A percentile compares a stretch with the other conserved stretches of the same genome.
These are phyloP conservation scores for Aspergillus bridgeri DNA, from an alignment of 495 filamentous ascomycete genomes.

Conservation along the genomic window DNA sequence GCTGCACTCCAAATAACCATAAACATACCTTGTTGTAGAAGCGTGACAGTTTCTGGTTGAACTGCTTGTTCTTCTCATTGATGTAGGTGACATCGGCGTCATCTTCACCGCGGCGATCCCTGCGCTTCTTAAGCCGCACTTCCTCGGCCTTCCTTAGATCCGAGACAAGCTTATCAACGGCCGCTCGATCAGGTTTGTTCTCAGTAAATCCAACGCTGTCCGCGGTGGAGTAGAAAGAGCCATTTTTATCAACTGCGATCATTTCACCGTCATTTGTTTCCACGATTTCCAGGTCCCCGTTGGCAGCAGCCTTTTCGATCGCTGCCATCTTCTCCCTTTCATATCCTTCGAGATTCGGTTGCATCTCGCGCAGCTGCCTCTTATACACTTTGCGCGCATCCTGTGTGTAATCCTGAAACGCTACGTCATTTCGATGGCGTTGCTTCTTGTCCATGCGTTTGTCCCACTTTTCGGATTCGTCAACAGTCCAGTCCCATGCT, in stretches of 20 bases:
- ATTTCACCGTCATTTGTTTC: conserved; percentile 93
- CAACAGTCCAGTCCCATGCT: conserved; percentile 97
- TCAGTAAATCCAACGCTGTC: conserved; percentile 77
- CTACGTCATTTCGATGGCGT: conserved; percentile 74
- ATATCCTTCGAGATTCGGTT: conserved; percentile 72
- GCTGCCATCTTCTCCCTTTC: conserved; percentile 79
- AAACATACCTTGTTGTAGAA: conserved; percentile 88
- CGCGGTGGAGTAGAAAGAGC: conserved; percentile 82
- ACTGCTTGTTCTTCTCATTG: conserved; percentile 99
- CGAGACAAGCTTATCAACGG: conserved; percentile 83
- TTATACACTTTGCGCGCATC: conserved; percentile 92
- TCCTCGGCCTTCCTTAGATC: conserved; percentile 90
- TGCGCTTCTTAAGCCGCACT: conserved; percentile 74
- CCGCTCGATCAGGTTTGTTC: conserved; percentile 83
- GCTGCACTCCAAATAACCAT: background rate
- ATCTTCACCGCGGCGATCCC: conserved; percentile 69
- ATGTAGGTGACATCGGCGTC: conserved; percentile 95
- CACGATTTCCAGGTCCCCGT: conserved; percentile 82
- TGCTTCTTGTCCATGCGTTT: conserved; percentile 82
- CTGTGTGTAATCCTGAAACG: conserved; percentile 85
- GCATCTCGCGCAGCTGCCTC: conserved; percentile 73
- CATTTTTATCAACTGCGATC: conserved; percentile 86
- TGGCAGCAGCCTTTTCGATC: conserved; percentile 75
- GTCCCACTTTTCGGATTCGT: conserved; percentile 93
- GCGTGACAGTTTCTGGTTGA: conserved; percentile 91